Evolutionary conservation across 1,139 yeast genomes (phyloP), one percentile per base, ranked within the genome.

Genomic region (Kurtzmaniella natalensis): DNA sequence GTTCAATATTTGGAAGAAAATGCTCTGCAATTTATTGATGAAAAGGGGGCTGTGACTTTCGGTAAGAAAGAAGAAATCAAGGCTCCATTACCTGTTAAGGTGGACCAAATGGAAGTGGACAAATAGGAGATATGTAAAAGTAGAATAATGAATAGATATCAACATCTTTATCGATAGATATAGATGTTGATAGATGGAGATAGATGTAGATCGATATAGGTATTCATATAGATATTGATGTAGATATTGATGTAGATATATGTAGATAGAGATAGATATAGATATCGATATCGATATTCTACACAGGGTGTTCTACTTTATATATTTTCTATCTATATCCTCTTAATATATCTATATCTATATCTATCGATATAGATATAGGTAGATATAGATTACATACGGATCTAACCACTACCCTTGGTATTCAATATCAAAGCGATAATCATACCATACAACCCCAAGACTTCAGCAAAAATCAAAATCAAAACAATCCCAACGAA

Each of bases 401-500:
- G 9, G 5, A 10, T 17, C 46, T 47, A 72, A 51, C 81, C 80
- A 42, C 83, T 76, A 44, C 94, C 94, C 68, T 85, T 84, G 28
- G 96, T 87, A 62, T 88, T 88, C 59, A 88, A 75, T 42, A 88
- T 84, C 61, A 88, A 76, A 20, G 96, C 95, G 48, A 88, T 82
- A 57, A 86, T 92, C 68, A 92, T 79, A 49, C 97, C 98, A 61
- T 92, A 92, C 51, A 92, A 77, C 59, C 97, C 98, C 66, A 92
- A 81, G 45, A 92, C 98, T 76, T 92, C 98, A 47, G 97, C 96
- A 67, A 92, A 92, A 85, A 92, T 92, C 63, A 92, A 82, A 57
- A 92, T 92, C 67, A 84, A 78, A 58, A 89, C 89, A 85, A 92
- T 92, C 57, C 97, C 97, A 43, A 92, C 98, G 63, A 92, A 92